Evolutionary conservation across 208 protist genomes (phyloP).

Genomic region (Acanthamoeba lenticulata): DNA sequence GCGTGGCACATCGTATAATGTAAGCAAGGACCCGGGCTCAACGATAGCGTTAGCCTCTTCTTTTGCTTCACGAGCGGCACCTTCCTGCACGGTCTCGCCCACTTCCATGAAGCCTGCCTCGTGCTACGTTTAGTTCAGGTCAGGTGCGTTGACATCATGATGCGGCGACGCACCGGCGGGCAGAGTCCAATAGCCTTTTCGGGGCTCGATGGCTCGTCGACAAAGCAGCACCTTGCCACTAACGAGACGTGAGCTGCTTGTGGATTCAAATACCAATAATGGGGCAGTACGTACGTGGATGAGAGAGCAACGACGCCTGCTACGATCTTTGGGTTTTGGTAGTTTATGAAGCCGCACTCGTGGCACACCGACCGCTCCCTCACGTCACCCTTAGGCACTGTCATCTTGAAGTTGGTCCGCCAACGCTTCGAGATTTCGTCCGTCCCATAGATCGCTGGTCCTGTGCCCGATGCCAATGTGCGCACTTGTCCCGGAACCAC

Average conservation of each 20-base stretch:
- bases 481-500: too few relatives aligned
- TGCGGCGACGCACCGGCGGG: slow-evolving; percentile 19
- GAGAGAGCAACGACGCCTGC: not conserved
- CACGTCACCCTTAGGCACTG: slow-evolving; percentile 9
- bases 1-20: not conserved
- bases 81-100: not conserved
- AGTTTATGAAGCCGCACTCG: slow-evolving; percentile 45
- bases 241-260: not conserved
- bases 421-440: too few relatives aligned
- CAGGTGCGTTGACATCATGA: too few relatives aligned
- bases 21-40: not conserved
- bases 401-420: not conserved
- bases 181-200: not conserved
- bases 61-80: not conserved
- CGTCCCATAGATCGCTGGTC: too few relatives aligned
- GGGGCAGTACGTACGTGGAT: not conserved
- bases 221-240: slow-evolving; percentile 35
- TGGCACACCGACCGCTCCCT: slow-evolving; percentile 7
- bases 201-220: not conserved
- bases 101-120: slow-evolving; percentile 47
- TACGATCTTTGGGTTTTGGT: slow-evolving; percentile 48
- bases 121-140: too few relatives aligned
- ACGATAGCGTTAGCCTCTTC: slow-evolving; percentile 28
- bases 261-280: not conserved
- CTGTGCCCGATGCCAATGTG: too few relatives aligned